Conservation (phyloP, 2,329 filamentous ascomycete species). For the Endoconidiophora polonica region DNA sequence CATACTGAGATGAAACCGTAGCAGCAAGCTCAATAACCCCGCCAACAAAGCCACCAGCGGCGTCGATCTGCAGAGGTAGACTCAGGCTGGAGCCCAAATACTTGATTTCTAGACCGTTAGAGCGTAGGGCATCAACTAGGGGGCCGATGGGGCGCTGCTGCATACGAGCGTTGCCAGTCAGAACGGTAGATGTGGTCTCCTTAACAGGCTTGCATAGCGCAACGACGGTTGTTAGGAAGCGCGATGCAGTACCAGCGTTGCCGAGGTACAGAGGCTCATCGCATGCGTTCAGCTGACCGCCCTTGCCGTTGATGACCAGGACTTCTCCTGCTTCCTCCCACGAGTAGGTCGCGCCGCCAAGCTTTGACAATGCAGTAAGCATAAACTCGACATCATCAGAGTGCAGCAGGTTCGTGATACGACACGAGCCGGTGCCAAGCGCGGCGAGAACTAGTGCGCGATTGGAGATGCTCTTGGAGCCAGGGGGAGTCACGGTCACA, state of each 20-base stretch:
- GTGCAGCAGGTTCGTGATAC: constrained; percentile 81
- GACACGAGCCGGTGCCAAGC: constrained; percentile 68
- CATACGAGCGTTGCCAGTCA: constrained; percentile 94
- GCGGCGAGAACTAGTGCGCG: constrained; percentile 86
- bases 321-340: constrained; percentile 95
- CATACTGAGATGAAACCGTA: constrained; percentile 96
- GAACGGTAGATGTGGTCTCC: constrained; percentile 47
- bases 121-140: constrained; percentile 72
- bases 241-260: constrained; percentile 88
- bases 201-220: constrained; percentile 57
- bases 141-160: constrained; percentile 88
- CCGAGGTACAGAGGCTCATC: constrained; percentile 72
- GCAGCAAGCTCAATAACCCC: constrained; percentile 84
- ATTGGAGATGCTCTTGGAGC: constrained; percentile 96
- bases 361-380: constrained; percentile 73
- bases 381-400: constrained; percentile 97
- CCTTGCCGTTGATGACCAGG: constrained; percentile 75
- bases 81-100: constrained; percentile 75
- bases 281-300: constrained; percentile 67
- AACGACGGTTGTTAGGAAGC: constrained; percentile 84
- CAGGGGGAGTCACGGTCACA: constrained; percentile 71
- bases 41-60: constrained; percentile 67
- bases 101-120: constrained; percentile 73
- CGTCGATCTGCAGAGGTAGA: constrained; percentile 66
- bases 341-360: constrained; percentile 73